These are phyloP conservation scores for Monosporozyma aquatica DNA, from an alignment of 805 yeast species.

Conservation along the genomic window DNA sequence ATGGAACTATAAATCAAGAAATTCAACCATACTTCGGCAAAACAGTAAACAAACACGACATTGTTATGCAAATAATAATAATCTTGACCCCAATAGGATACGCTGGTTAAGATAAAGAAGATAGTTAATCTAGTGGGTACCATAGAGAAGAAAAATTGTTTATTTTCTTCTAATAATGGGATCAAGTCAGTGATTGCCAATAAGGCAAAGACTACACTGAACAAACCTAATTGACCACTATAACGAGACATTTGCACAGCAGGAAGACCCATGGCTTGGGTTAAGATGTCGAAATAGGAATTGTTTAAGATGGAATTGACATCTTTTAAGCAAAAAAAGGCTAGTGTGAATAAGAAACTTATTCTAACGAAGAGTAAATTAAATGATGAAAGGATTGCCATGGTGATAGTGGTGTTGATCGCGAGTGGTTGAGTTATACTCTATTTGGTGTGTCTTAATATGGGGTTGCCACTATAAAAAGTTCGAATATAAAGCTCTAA, in stretches of 20 bases:
- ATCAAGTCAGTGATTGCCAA: slow-evolving; percentile 46
- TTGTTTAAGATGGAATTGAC: slow-evolving; percentile 37
- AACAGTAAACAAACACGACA: slow-evolving; percentile 48
- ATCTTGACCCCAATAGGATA: slow-evolving; percentile 39
- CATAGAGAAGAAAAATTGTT: slow-evolving; percentile 45
- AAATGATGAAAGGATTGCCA: slow-evolving; percentile 46
- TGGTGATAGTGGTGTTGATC: slow-evolving; percentile 12
- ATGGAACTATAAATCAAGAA: slow-evolving; percentile 52
- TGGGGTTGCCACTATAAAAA: background rate
- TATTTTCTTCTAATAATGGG: slow-evolving; percentile 42
- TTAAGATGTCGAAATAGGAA: slow-evolving; percentile 42
- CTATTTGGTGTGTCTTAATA: no score
- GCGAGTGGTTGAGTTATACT: no score
- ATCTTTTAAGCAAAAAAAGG: slow-evolving; percentile 41
- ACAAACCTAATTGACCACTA: slow-evolving; percentile 42
- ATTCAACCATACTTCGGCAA: slow-evolving; percentile 63
- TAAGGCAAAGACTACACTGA: slow-evolving; percentile 38
- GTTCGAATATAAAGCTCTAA: no score
- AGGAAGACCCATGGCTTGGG: slow-evolving; percentile 50
- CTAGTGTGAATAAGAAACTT: slow-evolving; percentile 35
- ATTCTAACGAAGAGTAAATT: slow-evolving; percentile 41
- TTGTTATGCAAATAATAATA: slow-evolving; percentile 47
- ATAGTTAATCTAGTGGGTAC: slow-evolving; percentile 48
- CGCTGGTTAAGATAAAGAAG: slow-evolving; percentile 42
- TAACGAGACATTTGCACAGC: slow-evolving; percentile 22